phyloP scores from a whole-genome alignment of 169 alveolate species.

The Eimeria zaria region DNA sequence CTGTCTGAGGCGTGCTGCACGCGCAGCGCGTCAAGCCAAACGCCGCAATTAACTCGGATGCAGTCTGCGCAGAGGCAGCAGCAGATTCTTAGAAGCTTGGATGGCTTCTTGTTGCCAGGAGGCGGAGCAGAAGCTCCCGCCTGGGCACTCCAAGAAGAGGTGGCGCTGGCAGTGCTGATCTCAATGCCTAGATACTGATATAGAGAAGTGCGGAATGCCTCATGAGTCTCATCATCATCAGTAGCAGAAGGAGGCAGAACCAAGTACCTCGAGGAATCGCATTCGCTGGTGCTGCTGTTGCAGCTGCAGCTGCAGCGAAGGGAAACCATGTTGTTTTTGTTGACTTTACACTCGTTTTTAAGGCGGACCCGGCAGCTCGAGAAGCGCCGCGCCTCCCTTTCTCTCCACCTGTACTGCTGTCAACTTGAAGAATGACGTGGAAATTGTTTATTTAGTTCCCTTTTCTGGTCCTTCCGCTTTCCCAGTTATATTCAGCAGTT shows the following conservation, averaged over 20 bases:
- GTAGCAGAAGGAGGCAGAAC: conserved; percentile 23
- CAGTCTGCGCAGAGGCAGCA: conserved; percentile 38
- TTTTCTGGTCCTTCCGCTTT: background rate
- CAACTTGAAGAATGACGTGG: background rate
- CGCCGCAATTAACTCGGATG: conserved; percentile 20
- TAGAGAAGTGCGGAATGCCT: background rate
- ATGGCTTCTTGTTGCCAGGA: background rate
- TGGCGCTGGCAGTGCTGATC: background rate
- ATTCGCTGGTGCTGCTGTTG: conserved; percentile 26
- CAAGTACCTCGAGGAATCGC: background rate
- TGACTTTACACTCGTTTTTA: background rate
- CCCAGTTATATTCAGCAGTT: background rate
- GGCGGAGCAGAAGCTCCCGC: background rate
- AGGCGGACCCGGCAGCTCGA: background rate
- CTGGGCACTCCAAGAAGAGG: background rate
- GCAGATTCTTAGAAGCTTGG: conserved; percentile 25
- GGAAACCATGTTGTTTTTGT: background rate
- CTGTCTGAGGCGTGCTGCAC: conserved; percentile 44
- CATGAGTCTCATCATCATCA: conserved; percentile 26
- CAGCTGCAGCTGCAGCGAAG: conserved; percentile 26
- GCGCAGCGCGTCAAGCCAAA: conserved; percentile 63
- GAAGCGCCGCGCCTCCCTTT: background rate
- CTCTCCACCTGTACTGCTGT: background rate
- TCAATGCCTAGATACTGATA: conserved; percentile 1
- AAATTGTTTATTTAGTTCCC: background rate